These are phyloP conservation scores for Imleria badia DNA, from an alignment of 768 basidiomycete species.

Conservation along the genomic window DNA sequence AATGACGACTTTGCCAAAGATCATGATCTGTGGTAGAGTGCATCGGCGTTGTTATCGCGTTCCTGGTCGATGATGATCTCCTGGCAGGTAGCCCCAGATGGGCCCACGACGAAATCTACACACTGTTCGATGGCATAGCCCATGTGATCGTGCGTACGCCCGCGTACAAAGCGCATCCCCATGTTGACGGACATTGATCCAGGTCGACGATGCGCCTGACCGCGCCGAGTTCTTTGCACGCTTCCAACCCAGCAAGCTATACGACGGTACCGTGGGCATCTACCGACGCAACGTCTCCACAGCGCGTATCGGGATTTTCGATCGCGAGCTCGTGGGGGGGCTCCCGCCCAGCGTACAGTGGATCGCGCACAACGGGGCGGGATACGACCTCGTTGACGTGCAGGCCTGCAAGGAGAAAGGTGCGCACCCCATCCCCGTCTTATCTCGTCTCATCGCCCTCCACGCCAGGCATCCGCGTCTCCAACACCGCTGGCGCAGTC, in stretches of 20 bases:
- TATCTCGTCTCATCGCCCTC: neutral
- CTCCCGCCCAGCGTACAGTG: conserved; percentile 68
- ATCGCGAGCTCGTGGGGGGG: conserved; percentile 52
- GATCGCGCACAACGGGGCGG: conserved; percentile 88
- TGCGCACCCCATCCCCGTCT: conserved; percentile 39
- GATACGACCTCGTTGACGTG: conserved; percentile 84
- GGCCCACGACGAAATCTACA: conserved; percentile 69
- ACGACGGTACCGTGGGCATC: conserved; percentile 47
- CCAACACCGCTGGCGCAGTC: conserved; percentile 89
- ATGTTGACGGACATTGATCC: neutral
- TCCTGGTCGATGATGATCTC: neutral
- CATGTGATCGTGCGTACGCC: conserved; percentile 64
- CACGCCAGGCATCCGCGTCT: conserved; percentile 62
- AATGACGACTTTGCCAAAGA: conserved; percentile 19
- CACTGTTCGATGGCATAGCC: conserved; percentile 62
- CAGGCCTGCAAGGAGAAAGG: conserved; percentile 68
- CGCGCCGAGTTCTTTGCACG: conserved; percentile 47
- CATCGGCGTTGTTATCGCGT: too few species aligned
- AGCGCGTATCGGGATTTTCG: conserved; percentile 46
- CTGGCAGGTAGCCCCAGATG: conserved; percentile 62
- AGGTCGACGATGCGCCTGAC: conserved; percentile 41
- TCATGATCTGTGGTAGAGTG: conserved; percentile 36
- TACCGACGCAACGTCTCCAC: conserved; percentile 49
- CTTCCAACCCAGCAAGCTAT: conserved; percentile 45
- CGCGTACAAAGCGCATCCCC: neutral